Evolutionary conservation across 805 yeast genomes (phyloP), one percentile per base, ranked within the genome.

Genomic region (Hanseniaspora nectarophila): DNA sequence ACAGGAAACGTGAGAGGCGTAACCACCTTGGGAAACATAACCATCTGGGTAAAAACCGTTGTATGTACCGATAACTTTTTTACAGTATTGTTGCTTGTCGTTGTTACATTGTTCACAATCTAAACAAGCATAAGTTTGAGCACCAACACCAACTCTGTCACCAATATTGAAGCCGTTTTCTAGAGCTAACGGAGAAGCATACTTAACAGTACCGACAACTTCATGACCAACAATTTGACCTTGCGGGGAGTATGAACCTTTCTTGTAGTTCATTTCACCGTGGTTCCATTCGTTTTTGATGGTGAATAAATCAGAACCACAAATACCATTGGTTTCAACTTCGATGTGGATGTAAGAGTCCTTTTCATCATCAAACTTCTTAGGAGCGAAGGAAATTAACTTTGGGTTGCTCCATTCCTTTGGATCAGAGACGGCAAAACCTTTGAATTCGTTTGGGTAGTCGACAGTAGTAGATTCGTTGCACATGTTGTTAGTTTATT

Each of bases 301-400:
- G 31, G 51, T 62, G 72, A 76, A 68, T 67, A 76, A 61, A 59
- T 80, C 85, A 39, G 77, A 71, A 18, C 82, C 85, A 67, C 85
- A 80, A 12, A 80, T 66, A 58, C 82, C 82, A 63, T 80, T 76
- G 55, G 76, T 73, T 59, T 74, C 77, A 52, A 74, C 71, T 61
- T 76, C 77, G 46, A 77, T 70, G 55, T 75, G 80, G 40, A 77
- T 71, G 29, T 28, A 46, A 6, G 50, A 37, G 28, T 46, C 50
- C 56, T 77, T 81, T 32, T 44, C 53, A 23, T 59, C 64, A 31
- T 63, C 72, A 43, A 74, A 67, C 18, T 60, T 56, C 63, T 77
- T 77, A 57, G 77, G 78, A 57, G 67, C 63, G 61, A 63, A 76
- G 4, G 72, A 63, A 45, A 73, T 72, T 54, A 72, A 67, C 60